A percentile compares a stretch with the other conserved stretches of the same genome.
Conservation (phyloP, 108 stramenopile genomes). For the Phaeodactylum tricornutum region DNA sequence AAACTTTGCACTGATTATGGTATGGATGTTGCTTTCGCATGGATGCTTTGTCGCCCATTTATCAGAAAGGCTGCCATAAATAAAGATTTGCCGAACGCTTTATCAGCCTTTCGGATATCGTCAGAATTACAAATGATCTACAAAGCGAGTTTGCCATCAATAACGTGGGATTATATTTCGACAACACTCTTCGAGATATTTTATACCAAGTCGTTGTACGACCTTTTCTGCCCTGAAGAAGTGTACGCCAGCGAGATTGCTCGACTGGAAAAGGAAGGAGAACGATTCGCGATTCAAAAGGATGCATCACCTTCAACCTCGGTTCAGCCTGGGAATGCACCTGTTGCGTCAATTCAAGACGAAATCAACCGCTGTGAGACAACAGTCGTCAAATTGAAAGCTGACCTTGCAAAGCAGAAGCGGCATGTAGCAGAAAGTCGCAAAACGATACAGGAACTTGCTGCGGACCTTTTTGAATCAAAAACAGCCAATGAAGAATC, state of each 20-base stretch:
- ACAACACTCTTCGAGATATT: conserved; percentile 58
- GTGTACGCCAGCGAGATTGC: conserved; percentile 51
- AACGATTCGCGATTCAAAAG: conserved; percentile 40
- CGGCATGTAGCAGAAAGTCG: conserved; percentile 36
- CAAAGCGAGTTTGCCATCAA: conserved; percentile 8
- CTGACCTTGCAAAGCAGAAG: conserved; percentile 55
- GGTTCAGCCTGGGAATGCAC: conserved; percentile 31
- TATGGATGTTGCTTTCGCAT: conserved; percentile 48
- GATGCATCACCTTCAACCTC: conserved; percentile 11
- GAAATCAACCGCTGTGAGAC: conserved; percentile 44
- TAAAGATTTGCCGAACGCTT: too few species aligned
- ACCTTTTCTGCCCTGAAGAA: conserved; percentile 62
- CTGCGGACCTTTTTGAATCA: conserved; percentile 23
- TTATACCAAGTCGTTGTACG: conserved; percentile 51
- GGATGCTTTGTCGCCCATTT: conserved; percentile 64
- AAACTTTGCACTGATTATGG: conserved; percentile 36
- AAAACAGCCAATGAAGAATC: conserved; percentile 12
- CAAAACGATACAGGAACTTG: conserved; percentile 30
- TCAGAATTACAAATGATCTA: background rate
- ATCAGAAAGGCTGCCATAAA: conserved; percentile 22
- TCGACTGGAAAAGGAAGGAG: conserved; percentile 58
- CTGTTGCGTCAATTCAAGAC: too few species aligned
- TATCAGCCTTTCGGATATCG: too few species aligned
- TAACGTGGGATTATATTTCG: conserved; percentile 42
- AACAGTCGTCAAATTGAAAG: conserved; percentile 24